Base-by-base conservation (phyloP, 208 protist species). In the Trypanosoma boissoni region DNA sequence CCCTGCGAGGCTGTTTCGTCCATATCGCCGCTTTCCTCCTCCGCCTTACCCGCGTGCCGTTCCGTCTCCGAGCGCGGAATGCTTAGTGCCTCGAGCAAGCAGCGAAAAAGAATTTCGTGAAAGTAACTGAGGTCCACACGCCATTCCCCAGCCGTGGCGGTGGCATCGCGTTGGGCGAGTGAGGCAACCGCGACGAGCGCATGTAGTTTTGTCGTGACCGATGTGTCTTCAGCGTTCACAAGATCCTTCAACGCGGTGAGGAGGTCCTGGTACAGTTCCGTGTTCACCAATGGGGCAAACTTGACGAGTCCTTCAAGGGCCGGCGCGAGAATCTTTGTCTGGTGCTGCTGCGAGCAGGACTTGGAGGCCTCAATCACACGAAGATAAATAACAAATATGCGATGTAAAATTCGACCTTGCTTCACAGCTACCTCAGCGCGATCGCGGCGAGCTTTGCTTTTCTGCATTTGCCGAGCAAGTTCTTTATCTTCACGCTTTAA, bases 111-210 rank as follows among this genome's bases (percentile, higher is more conserved):
- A 7, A 94, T 74, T 69, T 96, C 90, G 60, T 96, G 90, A 57
- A 96, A 96, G 76, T 92, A 94, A 75, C 86, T 94, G 34, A 96
- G 83, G 64, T 96, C 90, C 20, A 96, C 90, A 12, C 90, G 80
- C 86, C 90, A 96, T 59, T 96, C 84, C 24, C 74, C 68, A 14
- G 73, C 82, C 43, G 79, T 91, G 26, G 74, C 63, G 14, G 83
- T 96, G 36, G 84, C 83, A 53, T 96, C 90, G 54, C 78, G 72
- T 60, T 94, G 86, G n/a, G 86, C 86, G 5, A 96, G 61, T 12
- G 90, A 88, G 0, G 90, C 86, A 46, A 92, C 90, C 5, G 90
- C 86, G 26, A 96, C 86, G 46, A 96, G 76, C 27, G 90, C 86
- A 63, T 96, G 90, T 60, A 96, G 64, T 59, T 85, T 83, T 37